Conservation (phyloP, 1,284 basidiomycete genomes). For the Malassezia equina region DNA sequence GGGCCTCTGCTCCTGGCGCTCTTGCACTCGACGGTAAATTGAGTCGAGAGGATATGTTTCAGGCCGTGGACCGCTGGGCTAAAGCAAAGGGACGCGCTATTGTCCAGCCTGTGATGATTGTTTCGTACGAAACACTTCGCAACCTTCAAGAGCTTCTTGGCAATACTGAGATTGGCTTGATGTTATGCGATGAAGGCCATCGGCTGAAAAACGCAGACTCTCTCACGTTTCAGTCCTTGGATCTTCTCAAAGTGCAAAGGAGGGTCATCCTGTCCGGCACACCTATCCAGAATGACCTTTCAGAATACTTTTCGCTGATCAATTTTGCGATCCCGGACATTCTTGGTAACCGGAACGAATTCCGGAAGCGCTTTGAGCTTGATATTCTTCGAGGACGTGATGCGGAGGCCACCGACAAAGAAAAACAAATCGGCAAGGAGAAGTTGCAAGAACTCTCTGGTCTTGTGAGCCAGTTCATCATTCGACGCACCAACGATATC, state of each 20-base stretch:
- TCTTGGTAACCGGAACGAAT: constrained; percentile 80
- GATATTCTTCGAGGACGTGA: constrained; percentile 88
- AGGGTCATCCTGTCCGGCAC: constrained; percentile 94
- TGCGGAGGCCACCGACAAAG: constrained; percentile 71
- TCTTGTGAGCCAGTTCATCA: constrained; percentile 90
- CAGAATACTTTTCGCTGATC: constrained; percentile 91
- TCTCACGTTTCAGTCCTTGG: constrained; percentile 73
- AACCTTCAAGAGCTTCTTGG: constrained; percentile 41
- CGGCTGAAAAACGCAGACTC: constrained; percentile 76
- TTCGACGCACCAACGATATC: constrained; percentile 89
- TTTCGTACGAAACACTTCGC: constrained; percentile 89
- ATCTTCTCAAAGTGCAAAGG: constrained; percentile 74
- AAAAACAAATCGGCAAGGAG: constrained; percentile 72
- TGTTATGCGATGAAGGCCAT: constrained; percentile 95
- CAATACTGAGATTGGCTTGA: constrained; percentile 63
- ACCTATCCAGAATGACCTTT: constrained; percentile 86
- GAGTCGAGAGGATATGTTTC: constrained; percentile 43
- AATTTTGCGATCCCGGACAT: constrained; percentile 95
- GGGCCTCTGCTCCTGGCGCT: constrained; percentile 34
- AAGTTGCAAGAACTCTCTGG: constrained; percentile 88
- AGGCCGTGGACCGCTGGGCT: constrained; percentile 41
- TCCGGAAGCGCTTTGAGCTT: constrained; percentile 92
- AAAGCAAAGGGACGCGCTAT: constrained; percentile 34
- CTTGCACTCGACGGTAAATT: constrained; percentile 44
- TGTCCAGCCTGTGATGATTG: constrained; percentile 71